Conservation (phyloP, 1,139 yeast species). For the Zygotorulaspora mrakii region DNA sequence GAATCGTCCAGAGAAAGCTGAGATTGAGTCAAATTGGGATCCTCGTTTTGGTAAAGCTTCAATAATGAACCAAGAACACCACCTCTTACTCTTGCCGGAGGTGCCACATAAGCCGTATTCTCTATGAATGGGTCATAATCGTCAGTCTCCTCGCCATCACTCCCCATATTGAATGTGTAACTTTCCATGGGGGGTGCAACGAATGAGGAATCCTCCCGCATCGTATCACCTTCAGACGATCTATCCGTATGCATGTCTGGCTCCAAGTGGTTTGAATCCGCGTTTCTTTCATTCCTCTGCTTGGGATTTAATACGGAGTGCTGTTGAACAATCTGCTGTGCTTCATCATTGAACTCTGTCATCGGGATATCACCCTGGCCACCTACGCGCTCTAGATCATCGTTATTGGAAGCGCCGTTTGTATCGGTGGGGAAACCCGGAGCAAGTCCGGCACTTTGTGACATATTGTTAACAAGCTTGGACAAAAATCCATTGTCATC, state of each 20-base stretch:
- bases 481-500: slow-evolving; percentile 30
- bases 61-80: slow-evolving; percentile 79
- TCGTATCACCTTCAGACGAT: slow-evolving; percentile 20
- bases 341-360: slow-evolving; percentile 27
- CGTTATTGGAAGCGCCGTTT: slow-evolving; percentile 10
- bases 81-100: slow-evolving; percentile 70
- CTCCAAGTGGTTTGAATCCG: slow-evolving; percentile 14
- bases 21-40: slow-evolving; percentile 15
- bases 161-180: slow-evolving; percentile 17
- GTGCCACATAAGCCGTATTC: slow-evolving; percentile 54
- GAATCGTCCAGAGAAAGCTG: slow-evolving; percentile 20
- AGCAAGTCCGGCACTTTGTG: slow-evolving; percentile 33
- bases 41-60: slow-evolving; percentile 51
- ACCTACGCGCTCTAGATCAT: slow-evolving; percentile 21
- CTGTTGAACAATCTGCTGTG: slow-evolving; percentile 32
- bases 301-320: slow-evolving; percentile 22
- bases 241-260: slow-evolving; percentile 10
- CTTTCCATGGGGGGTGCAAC: slow-evolving; percentile 26
- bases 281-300: slow-evolving; percentile 6
- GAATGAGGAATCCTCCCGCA: slow-evolving; percentile 35
- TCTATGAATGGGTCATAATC: slow-evolving; percentile 31
- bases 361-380: slow-evolving; percentile 22
- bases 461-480: slow-evolving; percentile 27
- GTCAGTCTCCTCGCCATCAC: slow-evolving; percentile 21
- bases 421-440: slow-evolving; percentile 26